Percentiles rank a stretch among this genome's conserved stretches.
Evolutionary conservation across 257 asterid genomes (phyloP).

Genomic region (Ilex aquifolium): DNA sequence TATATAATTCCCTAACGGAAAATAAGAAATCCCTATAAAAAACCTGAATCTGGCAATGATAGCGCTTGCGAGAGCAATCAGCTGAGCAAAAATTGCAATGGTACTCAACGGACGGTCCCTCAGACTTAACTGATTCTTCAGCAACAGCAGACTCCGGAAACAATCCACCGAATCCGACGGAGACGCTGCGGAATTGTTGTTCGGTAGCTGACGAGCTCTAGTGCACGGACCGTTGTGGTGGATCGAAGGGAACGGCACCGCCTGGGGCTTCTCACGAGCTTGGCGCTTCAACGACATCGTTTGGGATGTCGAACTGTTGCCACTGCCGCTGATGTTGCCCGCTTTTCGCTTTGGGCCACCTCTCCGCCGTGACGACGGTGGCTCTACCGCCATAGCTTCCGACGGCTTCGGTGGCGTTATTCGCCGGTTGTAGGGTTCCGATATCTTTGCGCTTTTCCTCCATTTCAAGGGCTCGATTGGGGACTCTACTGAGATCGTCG

Average conservation of each 20-base stretch:
- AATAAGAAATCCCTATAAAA: not conserved
- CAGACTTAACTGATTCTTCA: conserved; percentile 87
- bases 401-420: conserved; percentile 5
- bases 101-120: conserved; percentile 82
- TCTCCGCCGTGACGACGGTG: conserved; percentile 68
- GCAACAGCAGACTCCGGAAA: conserved; percentile 62
- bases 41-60: conserved; percentile 99
- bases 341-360: conserved; percentile 81
- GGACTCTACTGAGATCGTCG: not conserved
- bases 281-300: conserved; percentile 68
- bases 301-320: conserved; percentile 45
- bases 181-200: conserved; percentile 23
- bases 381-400: conserved; percentile 41
- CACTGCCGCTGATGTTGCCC: conserved; percentile 45
- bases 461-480: conserved; percentile 30
- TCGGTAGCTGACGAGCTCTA: conserved; percentile 86
- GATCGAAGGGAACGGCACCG: conserved; percentile 73
- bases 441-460: conserved; percentile 75
- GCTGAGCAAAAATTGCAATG: conserved; percentile 97
- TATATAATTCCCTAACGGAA: not conserved
- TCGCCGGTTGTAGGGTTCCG: conserved; percentile 48
- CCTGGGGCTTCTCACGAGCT: conserved; percentile 72
- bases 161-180: conserved; percentile 31
- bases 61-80: conserved; percentile 96
- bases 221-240: conserved; percentile 92